Evolutionary conservation across 257 asterid genomes (phyloP), one percentile per base, ranked within the genome.

Genomic region (Solanum medicagineum): DNA sequence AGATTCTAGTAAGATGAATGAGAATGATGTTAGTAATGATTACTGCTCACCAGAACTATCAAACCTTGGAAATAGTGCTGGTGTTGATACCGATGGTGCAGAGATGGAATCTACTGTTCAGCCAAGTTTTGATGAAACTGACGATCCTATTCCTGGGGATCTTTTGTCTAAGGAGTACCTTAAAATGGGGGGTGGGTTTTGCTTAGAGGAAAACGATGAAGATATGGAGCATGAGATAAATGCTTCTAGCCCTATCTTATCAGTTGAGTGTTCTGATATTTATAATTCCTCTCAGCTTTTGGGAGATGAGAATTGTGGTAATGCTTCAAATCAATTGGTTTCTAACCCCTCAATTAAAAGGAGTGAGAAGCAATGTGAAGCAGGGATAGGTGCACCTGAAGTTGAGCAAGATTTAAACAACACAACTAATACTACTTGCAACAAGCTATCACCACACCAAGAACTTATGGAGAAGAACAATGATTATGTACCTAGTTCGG

Each of bases 151-250:
- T 8, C 26, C 87, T 36, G 87, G 88, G 87, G 86, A 83, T 69
- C 82, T 66, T 70, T 84, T 79, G 62, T 65, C 90, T 7, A 83
- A 90, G 55, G 97, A 91, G 19, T 92, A 90, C 93, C 94, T 93
- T 79, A 88, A 90, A 71, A 85, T 86, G 36, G 98, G 98, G 13
- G 99, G 99, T 83, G 99, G 98, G 54, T 95, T 96, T 88, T 93
- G 98, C 85, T 45, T 86, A 81, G 94, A 92, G 14, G 95, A 90
- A 70, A 95, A 93, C 11, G 94, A 92, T 10, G 89, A 81, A 40
- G 84, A 83, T 70, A 54, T 5, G 68, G 89, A 88, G 62, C 24
- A 56, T 11, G 90, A 87, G 20, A 88, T 26, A 70, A 70, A 20
- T 47, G 66, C 91, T 74, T 60, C 84, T 22, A 59, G 84, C 77